Percentiles rank a stretch among this genome's conserved stretches.
phyloP scores from a whole-genome alignment of 768 basidiomycete genomes.

The Pholiota molesta region DNA sequence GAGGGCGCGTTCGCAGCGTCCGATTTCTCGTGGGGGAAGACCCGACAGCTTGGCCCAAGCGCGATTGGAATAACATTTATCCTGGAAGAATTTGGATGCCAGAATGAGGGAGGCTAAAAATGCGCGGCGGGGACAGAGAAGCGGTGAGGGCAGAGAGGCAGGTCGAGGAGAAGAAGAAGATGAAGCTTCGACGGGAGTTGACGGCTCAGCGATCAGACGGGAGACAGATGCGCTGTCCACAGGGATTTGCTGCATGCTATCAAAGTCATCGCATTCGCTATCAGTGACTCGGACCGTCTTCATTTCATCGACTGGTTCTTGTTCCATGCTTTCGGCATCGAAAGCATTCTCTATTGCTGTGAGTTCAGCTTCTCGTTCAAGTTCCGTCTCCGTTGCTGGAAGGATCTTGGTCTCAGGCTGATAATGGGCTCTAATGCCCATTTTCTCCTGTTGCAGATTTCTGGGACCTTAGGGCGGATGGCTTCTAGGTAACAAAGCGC shows the following conservation, averaged over 20 bases:
- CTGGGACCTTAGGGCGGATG: conserved; percentile 70
- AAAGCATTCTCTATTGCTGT: conserved; percentile 19
- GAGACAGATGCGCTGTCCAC: conserved; percentile 11
- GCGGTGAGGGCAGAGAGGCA: conserved; percentile 67
- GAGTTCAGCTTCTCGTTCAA: conserved; percentile 42
- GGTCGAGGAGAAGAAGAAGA: conserved; percentile 22
- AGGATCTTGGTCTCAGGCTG: conserved; percentile 48
- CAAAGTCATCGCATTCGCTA: conserved; percentile 24
- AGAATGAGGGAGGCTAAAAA: conserved; percentile 89
- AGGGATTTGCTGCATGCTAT: conserved; percentile 8
- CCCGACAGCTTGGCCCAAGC: conserved; percentile 97
- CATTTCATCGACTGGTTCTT: conserved; percentile 28
- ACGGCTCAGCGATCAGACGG: conserved; percentile 11
- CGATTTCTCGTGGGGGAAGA: conserved; percentile 82
- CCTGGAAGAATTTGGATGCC: conserved; percentile 92
- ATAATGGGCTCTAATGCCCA: conserved; percentile 41
- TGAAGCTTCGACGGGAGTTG: conserved; percentile 8
- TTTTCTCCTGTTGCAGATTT: conserved; percentile 56
- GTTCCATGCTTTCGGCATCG: conserved; percentile 6
- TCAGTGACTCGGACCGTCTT: conserved; percentile 49
- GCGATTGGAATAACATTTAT: conserved; percentile 90
- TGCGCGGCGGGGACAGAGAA: conserved; percentile 86
- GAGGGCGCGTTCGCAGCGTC: conserved; percentile 85
- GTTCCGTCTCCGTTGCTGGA: conserved; percentile 44
- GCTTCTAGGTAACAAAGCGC: conserved; percentile 89